phyloP scores from a whole-genome alignment of 495 filamentous ascomycete genomes.

The Rostrohypoxylon terebratum region DNA sequence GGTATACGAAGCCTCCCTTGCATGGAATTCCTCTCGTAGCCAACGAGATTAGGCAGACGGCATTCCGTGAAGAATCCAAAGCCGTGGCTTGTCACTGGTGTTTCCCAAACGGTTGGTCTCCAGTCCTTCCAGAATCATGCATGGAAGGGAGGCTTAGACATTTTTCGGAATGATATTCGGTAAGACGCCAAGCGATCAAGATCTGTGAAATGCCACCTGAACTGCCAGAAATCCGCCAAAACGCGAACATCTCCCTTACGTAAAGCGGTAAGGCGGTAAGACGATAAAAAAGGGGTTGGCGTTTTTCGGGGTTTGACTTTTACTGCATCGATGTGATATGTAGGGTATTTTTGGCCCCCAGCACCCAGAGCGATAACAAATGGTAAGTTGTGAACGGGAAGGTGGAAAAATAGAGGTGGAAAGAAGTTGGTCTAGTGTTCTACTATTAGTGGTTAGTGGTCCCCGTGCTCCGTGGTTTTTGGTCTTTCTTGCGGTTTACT shows the following conservation, averaged over 20 bases:
- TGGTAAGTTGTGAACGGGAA: slow-evolving; percentile 5
- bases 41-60: background rate
- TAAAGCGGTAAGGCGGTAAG: slow-evolving; percentile 33
- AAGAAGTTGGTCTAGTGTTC: background rate
- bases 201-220: slow-evolving; percentile 20
- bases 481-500: no score
- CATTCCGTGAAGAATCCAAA: slow-evolving; percentile 14
- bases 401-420: slow-evolving; percentile 2
- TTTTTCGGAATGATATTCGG: slow-evolving; percentile 18
- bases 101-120: slow-evolving; percentile 12
- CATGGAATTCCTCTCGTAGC: background rate
- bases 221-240: background rate
- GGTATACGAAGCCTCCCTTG: slow-evolving; percentile 1
- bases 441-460: no score
- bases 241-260: background rate
- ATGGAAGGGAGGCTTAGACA: slow-evolving; percentile 47
- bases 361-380: slow-evolving; percentile 16
- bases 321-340: no score
- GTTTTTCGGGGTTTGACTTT: slow-evolving; percentile 10
- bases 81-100: slow-evolving; percentile 15
- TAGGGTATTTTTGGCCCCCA: slow-evolving; percentile 21
- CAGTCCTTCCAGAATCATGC: slow-evolving; percentile 44
- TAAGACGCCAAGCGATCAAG: slow-evolving; percentile 35
- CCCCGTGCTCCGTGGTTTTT: no score
- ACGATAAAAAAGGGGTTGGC: slow-evolving; percentile 29